Percentiles rank a stretch among this genome's conserved stretches.
phyloP scores from a whole-genome alignment of 1,284 basidiomycete genomes.

The Cystobasidiaceae sp. region DNA sequence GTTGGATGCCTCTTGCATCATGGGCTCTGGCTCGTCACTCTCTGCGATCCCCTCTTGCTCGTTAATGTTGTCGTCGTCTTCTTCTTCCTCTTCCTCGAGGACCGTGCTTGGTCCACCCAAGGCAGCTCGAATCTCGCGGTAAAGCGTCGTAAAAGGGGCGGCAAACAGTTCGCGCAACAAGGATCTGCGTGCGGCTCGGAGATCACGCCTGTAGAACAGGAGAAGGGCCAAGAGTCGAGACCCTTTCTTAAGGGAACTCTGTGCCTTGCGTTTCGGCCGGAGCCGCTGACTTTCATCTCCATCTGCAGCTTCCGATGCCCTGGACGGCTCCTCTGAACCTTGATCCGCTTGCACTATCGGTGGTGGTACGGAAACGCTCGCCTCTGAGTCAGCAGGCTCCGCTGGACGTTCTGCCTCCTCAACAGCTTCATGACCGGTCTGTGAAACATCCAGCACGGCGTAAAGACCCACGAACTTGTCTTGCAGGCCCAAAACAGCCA shows the following conservation, averaged over 20 bases:
- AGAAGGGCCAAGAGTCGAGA: conserved; percentile 16
- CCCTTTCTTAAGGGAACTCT: neutral
- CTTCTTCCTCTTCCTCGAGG: neutral
- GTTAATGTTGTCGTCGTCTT: neutral
- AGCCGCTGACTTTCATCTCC: too few species aligned
- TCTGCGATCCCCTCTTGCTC: too few species aligned
- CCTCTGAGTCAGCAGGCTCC: too few species aligned
- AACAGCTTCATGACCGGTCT: too few species aligned
- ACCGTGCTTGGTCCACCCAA: neutral
- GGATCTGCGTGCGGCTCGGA: neutral
- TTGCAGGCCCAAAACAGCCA: conserved; percentile 37
- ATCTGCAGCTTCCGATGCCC: neutral
- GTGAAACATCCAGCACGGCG: conserved; percentile 25
- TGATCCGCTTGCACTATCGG: neutral
- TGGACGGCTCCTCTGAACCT: neutral
- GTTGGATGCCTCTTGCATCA: neutral
- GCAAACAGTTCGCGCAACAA: conserved; percentile 9
- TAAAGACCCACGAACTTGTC: conserved; percentile 38
- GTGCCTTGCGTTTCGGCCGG: too few species aligned
- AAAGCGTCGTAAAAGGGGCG: conserved; percentile 9
- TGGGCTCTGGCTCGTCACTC: neutral
- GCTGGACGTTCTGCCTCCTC: too few species aligned
- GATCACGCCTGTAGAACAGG: conserved; percentile 20
- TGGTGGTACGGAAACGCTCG: neutral
- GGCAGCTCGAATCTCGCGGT: neutral